Base-by-base conservation (phyloP, 768 basidiomycete species). In the Crucibulum laeve region DNA sequence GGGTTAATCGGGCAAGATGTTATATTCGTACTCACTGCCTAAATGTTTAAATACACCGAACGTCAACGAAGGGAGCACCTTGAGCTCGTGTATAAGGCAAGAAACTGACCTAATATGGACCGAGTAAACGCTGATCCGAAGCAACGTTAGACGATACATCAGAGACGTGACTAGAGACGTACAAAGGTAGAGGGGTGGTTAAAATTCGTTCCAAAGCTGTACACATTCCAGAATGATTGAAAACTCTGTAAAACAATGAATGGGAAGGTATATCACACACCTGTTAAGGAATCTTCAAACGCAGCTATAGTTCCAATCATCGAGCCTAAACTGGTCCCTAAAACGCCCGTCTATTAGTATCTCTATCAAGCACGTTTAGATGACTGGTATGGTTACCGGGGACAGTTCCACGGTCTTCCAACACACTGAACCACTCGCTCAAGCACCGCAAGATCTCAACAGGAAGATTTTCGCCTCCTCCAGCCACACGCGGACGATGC, bases 131-230 rank as follows among this genome's bases (percentile, higher is more conserved):
- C 80, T 83, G 44, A 5, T 24, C 39, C 40, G 10, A 15, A 37
- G 33, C 15, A 44, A 44, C 11, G 44, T 41, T 30, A 30, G 28
- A n/a, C 7, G 8, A 30, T 30, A n/a, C 28, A 7, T 25, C 19
- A 26, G 23, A n/a, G 23, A 17, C 24, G 26, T 17, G 21, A 23
- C 24, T 15, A 18, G 18, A n/a, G 4, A 69, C 81, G 55, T 51
- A 83, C 81, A 82, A 80, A 22, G 81, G 82, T 26, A 84, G 54
- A 1, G 82, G 81, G 0, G 80, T 84, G 0, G 81, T 82, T 44
- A 86, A 50, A 39, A 81, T 80, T 23, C 68, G 64, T 56, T 84
- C 82, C 41, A 83, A 57, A 4, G 70, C 78, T 81, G 46, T 4
- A 43, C 23, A 5, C 25, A 38, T 4, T 10, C 41, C 1, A 44